A percentile compares a stretch with the other conserved stretches of the same genome.
Conservation (phyloP, 208 protist genomes). For the Vickermania ingenoplastis region DNA sequence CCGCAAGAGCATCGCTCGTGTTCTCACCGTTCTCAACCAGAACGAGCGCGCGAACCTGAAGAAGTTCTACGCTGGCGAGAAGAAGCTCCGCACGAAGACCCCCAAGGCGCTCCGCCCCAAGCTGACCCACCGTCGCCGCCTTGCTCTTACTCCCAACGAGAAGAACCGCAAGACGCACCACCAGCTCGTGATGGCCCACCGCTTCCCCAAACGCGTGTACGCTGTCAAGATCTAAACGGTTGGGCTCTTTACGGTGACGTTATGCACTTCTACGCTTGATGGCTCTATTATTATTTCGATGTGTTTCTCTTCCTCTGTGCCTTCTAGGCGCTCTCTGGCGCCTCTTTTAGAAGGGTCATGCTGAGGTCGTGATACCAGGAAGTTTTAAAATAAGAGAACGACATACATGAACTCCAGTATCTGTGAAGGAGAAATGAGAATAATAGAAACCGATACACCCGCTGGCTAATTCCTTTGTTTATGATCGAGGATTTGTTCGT, state of each 20-base stretch:
- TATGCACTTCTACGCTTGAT: not conserved
- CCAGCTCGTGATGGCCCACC: conserved; percentile 63
- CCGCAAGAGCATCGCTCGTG: conserved; percentile 95
- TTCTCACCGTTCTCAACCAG: conserved; percentile 97
- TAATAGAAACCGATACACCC: too few relatives aligned
- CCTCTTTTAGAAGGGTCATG: too few relatives aligned
- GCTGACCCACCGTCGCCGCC: conserved; percentile 82
- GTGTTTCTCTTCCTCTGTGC: too few relatives aligned
- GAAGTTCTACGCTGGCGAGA: conserved; percentile 87
- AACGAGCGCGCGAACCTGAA: conserved; percentile 88
- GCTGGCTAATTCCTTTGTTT: too few relatives aligned
- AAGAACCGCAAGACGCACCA: conserved; percentile 85
- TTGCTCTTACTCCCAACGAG: conserved; percentile 81
- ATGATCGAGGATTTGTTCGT: too few relatives aligned
- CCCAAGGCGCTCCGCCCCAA: conserved; percentile 77
- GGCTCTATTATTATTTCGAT: too few relatives aligned
- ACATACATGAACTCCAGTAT: too few relatives aligned
- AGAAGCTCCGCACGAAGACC: conserved; percentile 75
- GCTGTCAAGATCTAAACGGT: conserved; percentile 77
- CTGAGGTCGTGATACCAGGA: too few relatives aligned
- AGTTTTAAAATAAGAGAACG: too few relatives aligned
- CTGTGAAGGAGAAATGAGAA: too few relatives aligned
- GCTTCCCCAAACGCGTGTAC: conserved; percentile 82
- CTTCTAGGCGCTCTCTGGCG: too few relatives aligned
- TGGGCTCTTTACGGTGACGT: not conserved